A percentile compares a stretch with the other conserved stretches of the same genome.
These are phyloP conservation scores for Sanguinoderma infundibulare DNA, from an alignment of 1,284 basidiomycete genomes.

Conservation along the genomic window DNA sequence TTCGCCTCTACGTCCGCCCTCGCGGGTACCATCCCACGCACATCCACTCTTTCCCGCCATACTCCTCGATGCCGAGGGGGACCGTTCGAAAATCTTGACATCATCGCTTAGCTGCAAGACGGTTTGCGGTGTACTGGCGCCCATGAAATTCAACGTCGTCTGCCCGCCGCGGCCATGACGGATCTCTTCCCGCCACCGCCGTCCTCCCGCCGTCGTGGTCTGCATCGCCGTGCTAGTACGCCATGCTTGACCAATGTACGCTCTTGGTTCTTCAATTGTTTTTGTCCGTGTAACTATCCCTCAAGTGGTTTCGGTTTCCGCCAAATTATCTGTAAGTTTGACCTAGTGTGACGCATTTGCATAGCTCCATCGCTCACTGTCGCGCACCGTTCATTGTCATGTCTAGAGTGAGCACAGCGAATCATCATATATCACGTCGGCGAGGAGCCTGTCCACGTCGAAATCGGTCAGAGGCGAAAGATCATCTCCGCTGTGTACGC, in stretches of 20 bases:
- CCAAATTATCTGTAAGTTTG: background rate
- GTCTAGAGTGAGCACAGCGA: background rate
- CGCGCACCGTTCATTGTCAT: background rate
- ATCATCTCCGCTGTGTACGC: too few species aligned
- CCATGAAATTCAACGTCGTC: too few species aligned
- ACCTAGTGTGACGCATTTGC: background rate
- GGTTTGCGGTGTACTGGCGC: too few species aligned
- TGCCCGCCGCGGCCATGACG: too few species aligned
- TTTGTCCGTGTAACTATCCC: background rate
- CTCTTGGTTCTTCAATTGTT: too few species aligned
- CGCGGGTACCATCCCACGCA: background rate
- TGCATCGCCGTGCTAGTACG: too few species aligned
- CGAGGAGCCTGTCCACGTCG: background rate
- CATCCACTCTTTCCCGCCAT: background rate
- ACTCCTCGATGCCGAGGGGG: background rate
- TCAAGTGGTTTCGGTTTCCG: background rate
- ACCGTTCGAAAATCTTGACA: background rate
- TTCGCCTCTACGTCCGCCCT: background rate
- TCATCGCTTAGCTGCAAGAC: too few species aligned
- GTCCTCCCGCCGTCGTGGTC: background rate
- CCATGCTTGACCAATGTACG: too few species aligned
- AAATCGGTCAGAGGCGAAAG: background rate
- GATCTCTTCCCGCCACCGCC: background rate
- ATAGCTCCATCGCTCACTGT: background rate
- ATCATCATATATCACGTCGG: background rate